These are phyloP conservation scores for Pseudogymnoascus sp. DNA, from an alignment of 2,329 filamentous ascomycete genomes.

Conservation along the genomic window DNA sequence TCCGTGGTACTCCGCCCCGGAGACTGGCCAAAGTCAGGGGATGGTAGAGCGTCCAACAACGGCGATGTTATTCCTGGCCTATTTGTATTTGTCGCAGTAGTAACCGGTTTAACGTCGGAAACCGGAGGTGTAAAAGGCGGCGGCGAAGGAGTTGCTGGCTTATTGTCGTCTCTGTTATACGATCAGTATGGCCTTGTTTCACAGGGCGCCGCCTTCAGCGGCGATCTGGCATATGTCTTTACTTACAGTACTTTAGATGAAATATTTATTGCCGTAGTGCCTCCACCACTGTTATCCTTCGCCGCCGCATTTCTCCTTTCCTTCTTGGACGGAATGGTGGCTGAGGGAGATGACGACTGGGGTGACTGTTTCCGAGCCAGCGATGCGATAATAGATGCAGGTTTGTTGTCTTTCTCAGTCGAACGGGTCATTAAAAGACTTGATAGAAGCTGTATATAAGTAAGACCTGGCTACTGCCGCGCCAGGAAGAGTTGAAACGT, in stretches of 20 bases:
- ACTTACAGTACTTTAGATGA: conserved; percentile 26
- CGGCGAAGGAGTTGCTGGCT: conserved; percentile 12
- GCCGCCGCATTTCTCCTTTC: conserved; percentile 29
- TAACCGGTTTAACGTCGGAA: conserved; percentile 23
- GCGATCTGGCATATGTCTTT: not conserved
- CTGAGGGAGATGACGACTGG: conserved; percentile 21
- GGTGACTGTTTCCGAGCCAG: conserved; percentile 20
- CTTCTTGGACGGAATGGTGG: conserved; percentile 25
- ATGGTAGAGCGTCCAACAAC: conserved; percentile 26
- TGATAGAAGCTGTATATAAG: conserved; percentile 9
- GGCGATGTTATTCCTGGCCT: conserved; percentile 22
- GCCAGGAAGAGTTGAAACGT: not conserved
- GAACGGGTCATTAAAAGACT: conserved; percentile 31
- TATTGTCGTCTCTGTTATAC: conserved; percentile 18
- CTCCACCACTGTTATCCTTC: conserved; percentile 24
- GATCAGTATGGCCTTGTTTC: conserved; percentile 11
- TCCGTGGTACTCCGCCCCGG: conserved; percentile 30
- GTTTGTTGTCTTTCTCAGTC: conserved; percentile 26
- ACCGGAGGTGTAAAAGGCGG: conserved; percentile 17
- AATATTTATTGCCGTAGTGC: conserved; percentile 27
- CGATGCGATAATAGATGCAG: conserved; percentile 17
- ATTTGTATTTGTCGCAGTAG: conserved; percentile 16
- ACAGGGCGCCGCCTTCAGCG: not conserved
- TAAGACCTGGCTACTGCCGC: not conserved
- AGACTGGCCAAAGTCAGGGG: conserved; percentile 21